These are phyloP conservation scores for Mucuna pruriens DNA, from an alignment of 306 rosid species.

Conservation along the genomic window DNA sequence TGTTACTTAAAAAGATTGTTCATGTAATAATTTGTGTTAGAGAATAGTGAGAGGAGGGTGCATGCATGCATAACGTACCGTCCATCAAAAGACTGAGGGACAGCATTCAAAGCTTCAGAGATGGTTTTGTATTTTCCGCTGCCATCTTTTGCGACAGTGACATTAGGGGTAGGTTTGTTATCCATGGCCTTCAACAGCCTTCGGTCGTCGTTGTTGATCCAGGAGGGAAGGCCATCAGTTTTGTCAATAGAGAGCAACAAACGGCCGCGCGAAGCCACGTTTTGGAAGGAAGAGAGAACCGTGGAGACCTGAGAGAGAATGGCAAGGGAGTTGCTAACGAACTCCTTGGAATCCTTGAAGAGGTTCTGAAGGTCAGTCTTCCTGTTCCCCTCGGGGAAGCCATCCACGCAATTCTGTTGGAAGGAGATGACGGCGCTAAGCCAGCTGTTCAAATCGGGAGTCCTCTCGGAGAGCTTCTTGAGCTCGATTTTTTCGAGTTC, in stretches of 20 bases:
- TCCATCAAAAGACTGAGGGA: slow-evolving; percentile 65
- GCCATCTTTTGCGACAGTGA: slow-evolving; percentile 80
- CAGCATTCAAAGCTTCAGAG: slow-evolving; percentile 57
- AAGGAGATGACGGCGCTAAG: slow-evolving; percentile 84
- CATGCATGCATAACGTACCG: no score
- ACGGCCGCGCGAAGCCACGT: slow-evolving; percentile 23
- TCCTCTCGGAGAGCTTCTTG: slow-evolving; percentile 20
- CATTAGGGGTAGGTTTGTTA: slow-evolving; percentile 68
- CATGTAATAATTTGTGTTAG: no score
- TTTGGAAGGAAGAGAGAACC: slow-evolving; percentile 40
- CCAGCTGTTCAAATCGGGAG: slow-evolving; percentile 75
- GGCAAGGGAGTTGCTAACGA: slow-evolving; percentile 82
- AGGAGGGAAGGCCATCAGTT: slow-evolving; percentile 56
- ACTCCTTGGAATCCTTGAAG: slow-evolving; percentile 49
- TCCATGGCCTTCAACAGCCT: slow-evolving; percentile 62
- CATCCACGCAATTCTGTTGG: slow-evolving; percentile 76
- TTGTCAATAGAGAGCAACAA: slow-evolving; percentile 43
- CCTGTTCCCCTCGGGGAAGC: slow-evolving; percentile 64
- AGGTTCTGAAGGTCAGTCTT: slow-evolving; percentile 49
- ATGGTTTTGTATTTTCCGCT: slow-evolving; percentile 74
- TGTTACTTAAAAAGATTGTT: no score
- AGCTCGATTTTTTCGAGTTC: background rate
- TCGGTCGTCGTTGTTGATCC: slow-evolving; percentile 61
- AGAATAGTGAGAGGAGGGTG: background rate
- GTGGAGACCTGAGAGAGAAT: slow-evolving; percentile 52